Base-by-base conservation (phyloP, 176 grass and related monocot genomes). In the Ampelocalamus luodianensis region DNA sequence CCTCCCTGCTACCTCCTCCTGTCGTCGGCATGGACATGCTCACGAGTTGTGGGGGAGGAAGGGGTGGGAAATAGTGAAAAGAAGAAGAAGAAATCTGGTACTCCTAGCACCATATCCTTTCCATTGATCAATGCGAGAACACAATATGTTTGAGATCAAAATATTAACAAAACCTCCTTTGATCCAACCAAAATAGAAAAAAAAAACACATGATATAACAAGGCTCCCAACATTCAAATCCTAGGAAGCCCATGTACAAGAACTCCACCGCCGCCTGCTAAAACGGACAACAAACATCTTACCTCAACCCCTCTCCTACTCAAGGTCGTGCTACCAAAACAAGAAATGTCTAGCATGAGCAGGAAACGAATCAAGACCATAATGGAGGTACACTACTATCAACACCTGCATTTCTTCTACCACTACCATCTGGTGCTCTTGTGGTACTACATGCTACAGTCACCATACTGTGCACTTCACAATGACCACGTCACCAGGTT, bases 401-500 rank as follows among this genome's bases (percentile, higher is more conserved):
- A 10, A 42, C 65, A 68, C 16, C 65, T 42, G 37, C 66, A 65
- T 1, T 38, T 38, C 64, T 67, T 3, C 24, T 63, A 40, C 6
- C 51, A 71, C 24, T 74, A 50, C 63, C 16, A 43, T 59, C n/a
- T 58, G 50, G 32, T 0, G 1, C 29, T 29, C 29, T 29, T 29
- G 29, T 29, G 29, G 29, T 29, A 29, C 29, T 29, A 29, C 29
- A 13, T 10, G 27, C 70, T 18, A 29, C 70, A 16, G n/a, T 44
- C 22, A 5, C 6, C 7, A 46, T 11, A 26, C 0, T 40, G 22
- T 12, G 56, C 24, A 5, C 36, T 74, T 83, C 66, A 88, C 87
- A 61, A 74, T 13, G 87, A 80, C 87, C 76, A 85, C 29, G 82
- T 40, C 59, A 89, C 82, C 29, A 79, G 72, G 53, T 43, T 78